Base-by-base conservation (phyloP, 108 stramenopile species). In the Cyclotella choctawhatcheeana region DNA sequence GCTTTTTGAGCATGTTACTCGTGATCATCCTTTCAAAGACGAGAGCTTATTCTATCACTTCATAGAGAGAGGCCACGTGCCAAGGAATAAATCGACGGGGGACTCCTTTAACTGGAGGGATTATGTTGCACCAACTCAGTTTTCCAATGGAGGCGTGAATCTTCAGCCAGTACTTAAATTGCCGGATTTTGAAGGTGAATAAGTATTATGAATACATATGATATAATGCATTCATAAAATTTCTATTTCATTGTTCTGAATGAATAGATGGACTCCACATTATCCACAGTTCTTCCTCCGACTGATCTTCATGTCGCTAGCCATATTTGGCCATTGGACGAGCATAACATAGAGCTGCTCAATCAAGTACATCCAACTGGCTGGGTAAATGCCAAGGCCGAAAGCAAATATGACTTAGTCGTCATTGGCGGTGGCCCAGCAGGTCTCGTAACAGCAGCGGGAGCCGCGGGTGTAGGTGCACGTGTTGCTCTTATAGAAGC, bases 401-500 rank as follows among this genome's bases (percentile, higher is more conserved):
- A 69, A 4, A 68, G 83, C 58, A 77, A 75, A 32, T 96, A 96
- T 71, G 93, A 94, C 72, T 67, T 96, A 37, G 90, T 97, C 24
- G 87, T 85, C 5, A 89, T 89, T 64, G 89, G 91, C 24, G 88
- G 86, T 8, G 96, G 96, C 33, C 74, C 86, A 21, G 90, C 83
- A 1, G 96, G 96, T 0, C 63, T 97, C 35, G 84, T 93, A 7
- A 72, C 89, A 20, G 88, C 91, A 14, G 82, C 87, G 22, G 86
- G 89, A 27, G 83, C 86, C 5, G 90, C 88, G 12, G 88, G 86
- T 12, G 80, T 94, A 26, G 92, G 93, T 17, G 89, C 84, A 60
- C 81, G 80, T 29, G 88, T 88, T 16, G 93, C 94, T 17, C 52
- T 97, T 54, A 93, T 97, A 48, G 96, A 97, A 82, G 88, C 73